Evolutionary conservation across 306 rosid species (phyloP).

Genomic region (Trifolium repens): DNA sequence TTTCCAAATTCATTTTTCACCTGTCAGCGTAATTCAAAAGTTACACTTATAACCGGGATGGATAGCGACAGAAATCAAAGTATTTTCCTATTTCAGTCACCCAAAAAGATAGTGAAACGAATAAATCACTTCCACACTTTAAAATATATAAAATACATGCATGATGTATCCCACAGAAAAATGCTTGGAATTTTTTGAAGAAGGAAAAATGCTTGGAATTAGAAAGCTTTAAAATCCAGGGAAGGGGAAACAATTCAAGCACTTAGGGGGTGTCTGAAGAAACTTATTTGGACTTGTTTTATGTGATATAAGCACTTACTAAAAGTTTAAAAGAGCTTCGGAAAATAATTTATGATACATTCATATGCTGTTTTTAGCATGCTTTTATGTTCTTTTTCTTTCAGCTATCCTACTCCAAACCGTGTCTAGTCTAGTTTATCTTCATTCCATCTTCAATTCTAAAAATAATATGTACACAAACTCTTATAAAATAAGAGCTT

Average conservation of each 20-base stretch:
- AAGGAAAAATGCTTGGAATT: constrained; percentile 1
- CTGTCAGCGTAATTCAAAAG: constrained; percentile 45
- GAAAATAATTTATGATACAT: not conserved
- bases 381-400: not conserved
- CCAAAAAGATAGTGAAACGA: not conserved
- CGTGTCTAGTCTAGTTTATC: not conserved
- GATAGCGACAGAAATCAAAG: not conserved
- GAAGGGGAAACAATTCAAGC: too few species aligned
- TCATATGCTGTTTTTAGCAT: not conserved
- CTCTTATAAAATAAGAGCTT: not conserved
- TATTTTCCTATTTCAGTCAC: not conserved
- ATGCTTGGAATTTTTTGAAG: not conserved
- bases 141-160: not conserved
- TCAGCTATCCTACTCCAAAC: not conserved
- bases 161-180: not conserved
- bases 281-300: not conserved
- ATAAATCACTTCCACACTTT: not conserved
- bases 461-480: not conserved
- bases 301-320: constrained; percentile 4
- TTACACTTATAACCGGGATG: not conserved
- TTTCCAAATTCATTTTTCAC: constrained; percentile 56
- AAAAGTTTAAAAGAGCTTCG: not conserved
- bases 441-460: not conserved
- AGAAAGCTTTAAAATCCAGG: too few species aligned
- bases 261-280: not conserved